phyloP scores from a whole-genome alignment of 148 eudicot genomes.

The Spergularia bocconei region DNA sequence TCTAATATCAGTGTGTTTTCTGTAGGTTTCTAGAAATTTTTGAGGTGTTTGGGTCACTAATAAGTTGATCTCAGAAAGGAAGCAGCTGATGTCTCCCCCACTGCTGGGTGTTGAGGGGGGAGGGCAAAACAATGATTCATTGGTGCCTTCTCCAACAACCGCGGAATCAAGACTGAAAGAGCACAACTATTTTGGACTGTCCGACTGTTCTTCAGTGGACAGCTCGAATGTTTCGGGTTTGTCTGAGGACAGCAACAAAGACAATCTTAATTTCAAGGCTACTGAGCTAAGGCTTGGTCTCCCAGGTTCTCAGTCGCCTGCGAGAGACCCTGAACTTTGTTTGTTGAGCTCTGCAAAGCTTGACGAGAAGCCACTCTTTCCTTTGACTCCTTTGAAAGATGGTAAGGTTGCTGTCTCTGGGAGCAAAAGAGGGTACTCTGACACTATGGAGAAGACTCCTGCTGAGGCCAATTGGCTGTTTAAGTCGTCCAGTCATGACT shows the following conservation, averaged over 20 bases:
- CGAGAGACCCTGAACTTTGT: constrained; percentile 48
- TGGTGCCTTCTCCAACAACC: constrained; percentile 43
- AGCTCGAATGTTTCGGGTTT: constrained; percentile 52
- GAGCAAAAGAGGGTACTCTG: constrained; percentile 81
- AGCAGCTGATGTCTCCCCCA: constrained; percentile 71
- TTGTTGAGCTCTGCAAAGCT: constrained; percentile 49
- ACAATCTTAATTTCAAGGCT: constrained; percentile 69
- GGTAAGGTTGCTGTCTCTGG: constrained; percentile 65
- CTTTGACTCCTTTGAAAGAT: constrained; percentile 72
- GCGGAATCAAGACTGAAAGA: constrained; percentile 53
- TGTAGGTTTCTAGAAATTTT: constrained; percentile 17
- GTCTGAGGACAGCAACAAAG: constrained; percentile 50
- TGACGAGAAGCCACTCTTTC: constrained; percentile 81
- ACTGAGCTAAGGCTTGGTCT: constrained; percentile 92
- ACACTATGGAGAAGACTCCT: constrained; percentile 42
- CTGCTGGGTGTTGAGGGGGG: constrained; percentile 65
- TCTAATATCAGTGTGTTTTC: neutral
- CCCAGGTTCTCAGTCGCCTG: constrained; percentile 91
- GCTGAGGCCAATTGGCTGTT: constrained; percentile 58
- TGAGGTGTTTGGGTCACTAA: neutral
- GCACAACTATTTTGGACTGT: constrained; percentile 69
- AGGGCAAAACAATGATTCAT: constrained; percentile 47
- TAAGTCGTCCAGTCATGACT: constrained; percentile 32
- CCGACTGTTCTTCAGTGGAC: constrained; percentile 81
- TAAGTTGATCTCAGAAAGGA: constrained; percentile 7